Conservation (phyloP, 305 asterid genomes). For the Salvia sclarea region DNA sequence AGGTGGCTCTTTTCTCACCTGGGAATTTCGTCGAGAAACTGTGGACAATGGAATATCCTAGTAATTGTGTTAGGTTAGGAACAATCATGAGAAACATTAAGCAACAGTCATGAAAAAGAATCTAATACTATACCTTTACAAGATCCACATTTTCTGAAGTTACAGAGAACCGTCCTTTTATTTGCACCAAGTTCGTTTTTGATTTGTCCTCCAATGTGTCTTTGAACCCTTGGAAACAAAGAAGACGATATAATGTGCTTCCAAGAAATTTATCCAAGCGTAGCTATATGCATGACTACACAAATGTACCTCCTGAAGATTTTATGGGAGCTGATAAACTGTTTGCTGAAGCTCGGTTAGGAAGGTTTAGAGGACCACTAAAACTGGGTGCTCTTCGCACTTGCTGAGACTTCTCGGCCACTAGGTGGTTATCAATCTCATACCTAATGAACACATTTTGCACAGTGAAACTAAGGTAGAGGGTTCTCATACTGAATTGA, state of each 20-base stretch:
- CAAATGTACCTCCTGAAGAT: constrained; percentile 82
- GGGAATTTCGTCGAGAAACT: constrained; percentile 73
- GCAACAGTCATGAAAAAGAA: constrained; percentile 30
- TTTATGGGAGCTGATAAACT: constrained; percentile 99
- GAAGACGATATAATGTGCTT: constrained; percentile 24
- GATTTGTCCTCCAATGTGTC: constrained; percentile 92
- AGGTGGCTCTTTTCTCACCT: constrained; percentile 51
- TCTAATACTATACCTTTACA: constrained; percentile 65
- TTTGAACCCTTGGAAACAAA: constrained; percentile 59
- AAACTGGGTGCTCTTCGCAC: constrained; percentile 85
- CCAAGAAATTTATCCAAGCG: constrained; percentile 17
- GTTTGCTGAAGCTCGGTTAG: constrained; percentile 97
- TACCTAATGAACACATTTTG: constrained; percentile 50
- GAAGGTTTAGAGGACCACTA: constrained; percentile 95
- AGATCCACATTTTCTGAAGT: constrained; percentile 99
- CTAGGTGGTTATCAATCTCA: constrained; percentile 67
- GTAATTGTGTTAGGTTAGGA: constrained; percentile 51
- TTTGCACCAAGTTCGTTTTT: constrained; percentile 85
- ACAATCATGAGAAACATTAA: constrained; percentile 28
- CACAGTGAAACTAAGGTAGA: constrained; percentile 18
- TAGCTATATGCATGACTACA: constrained; percentile 29
- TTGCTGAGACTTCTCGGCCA: constrained; percentile 59
- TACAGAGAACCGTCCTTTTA: constrained; percentile 97
- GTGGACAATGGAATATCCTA: constrained; percentile 86
- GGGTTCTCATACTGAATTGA: constrained; percentile 22